Percentiles rank a stretch among this genome's conserved stretches.
phyloP scores from a whole-genome alignment of 129 eudicot genomes.

The Flaveria brownii region DNA sequence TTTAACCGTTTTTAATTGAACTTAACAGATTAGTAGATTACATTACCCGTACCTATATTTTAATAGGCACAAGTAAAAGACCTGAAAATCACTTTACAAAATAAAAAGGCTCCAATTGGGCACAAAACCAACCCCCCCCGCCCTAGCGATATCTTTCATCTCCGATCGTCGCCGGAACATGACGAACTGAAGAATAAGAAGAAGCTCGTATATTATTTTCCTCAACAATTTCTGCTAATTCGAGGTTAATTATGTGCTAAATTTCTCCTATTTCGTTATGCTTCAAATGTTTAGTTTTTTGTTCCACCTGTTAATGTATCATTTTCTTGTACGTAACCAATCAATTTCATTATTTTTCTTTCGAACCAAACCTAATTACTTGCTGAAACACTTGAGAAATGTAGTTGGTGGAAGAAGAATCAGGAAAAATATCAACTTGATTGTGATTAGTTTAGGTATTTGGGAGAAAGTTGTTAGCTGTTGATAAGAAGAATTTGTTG shows the following conservation, averaged over 20 bases:
- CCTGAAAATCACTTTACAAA: conserved; percentile 18
- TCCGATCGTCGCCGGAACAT: conserved; percentile 22
- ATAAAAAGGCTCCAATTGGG: conserved; percentile 5
- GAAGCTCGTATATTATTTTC: conserved; percentile 20
- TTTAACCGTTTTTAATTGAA: too few relatives aligned
- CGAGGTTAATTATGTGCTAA: conserved; percentile 1
- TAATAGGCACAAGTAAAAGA: background rate
- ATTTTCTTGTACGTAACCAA: conserved; percentile 4
- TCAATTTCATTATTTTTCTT: conserved; percentile 8
- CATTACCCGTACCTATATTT: too few relatives aligned
- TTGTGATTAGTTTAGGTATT: too few relatives aligned
- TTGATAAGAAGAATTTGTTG: conserved; percentile 24
- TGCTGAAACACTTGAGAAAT: conserved; percentile 9
- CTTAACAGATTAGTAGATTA: too few relatives aligned
- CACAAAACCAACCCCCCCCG: conserved; percentile 14
- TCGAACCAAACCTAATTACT: conserved; percentile 25
- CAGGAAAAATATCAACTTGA: too few relatives aligned
- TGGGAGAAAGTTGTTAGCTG: too few relatives aligned
- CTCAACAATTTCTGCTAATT: conserved; percentile 17
- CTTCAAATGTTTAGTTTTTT: conserved; percentile 6
- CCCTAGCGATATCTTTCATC: conserved; percentile 6
- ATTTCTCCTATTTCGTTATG: background rate
- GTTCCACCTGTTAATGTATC: background rate
- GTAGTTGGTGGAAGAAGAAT: background rate
- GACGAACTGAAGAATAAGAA: conserved; percentile 10